Conservation (phyloP, 2,329 filamentous ascomycete genomes). For the Xylariaceae sp. region DNA sequence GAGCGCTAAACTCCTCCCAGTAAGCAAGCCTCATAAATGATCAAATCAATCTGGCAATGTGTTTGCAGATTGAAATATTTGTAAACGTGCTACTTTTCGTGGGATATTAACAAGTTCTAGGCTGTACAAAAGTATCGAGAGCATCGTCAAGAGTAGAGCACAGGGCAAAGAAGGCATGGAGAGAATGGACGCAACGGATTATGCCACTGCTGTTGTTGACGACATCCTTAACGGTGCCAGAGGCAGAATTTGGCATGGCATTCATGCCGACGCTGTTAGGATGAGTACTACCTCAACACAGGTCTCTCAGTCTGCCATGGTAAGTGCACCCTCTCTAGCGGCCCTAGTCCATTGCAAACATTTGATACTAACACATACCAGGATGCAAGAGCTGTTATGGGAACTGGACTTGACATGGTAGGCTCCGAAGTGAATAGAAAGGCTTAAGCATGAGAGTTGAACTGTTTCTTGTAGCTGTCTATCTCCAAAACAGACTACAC, state of each 20-base stretch:
- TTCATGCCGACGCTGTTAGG: conserved; percentile 16
- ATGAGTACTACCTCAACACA: conserved; percentile 19
- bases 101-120: not conserved
- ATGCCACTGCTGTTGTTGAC: conserved; percentile 20
- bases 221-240: conserved; percentile 16
- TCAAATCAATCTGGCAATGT: not conserved
- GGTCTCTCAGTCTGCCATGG: conserved; percentile 22
- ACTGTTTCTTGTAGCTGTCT: too few relatives aligned
- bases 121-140: conserved; percentile 23
- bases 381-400: conserved; percentile 20
- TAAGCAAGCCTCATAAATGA: not conserved
- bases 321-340: conserved; percentile 4
- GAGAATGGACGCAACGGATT: conserved; percentile 23
- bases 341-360: not conserved
- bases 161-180: conserved; percentile 21
- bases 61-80: not conserved
- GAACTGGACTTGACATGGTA: too few relatives aligned
- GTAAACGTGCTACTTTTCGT: not conserved
- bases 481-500: too few relatives aligned
- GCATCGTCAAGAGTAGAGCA: conserved; percentile 17
- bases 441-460: too few relatives aligned
- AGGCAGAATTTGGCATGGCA: conserved; percentile 23
- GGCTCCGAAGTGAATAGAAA: too few relatives aligned
- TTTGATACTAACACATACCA: conserved; percentile 13
- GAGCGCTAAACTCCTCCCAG: not conserved